These are phyloP conservation scores for Debaryomyces robertsiae DNA, from an alignment of 1,139 yeast genomes.

Conservation along the genomic window DNA sequence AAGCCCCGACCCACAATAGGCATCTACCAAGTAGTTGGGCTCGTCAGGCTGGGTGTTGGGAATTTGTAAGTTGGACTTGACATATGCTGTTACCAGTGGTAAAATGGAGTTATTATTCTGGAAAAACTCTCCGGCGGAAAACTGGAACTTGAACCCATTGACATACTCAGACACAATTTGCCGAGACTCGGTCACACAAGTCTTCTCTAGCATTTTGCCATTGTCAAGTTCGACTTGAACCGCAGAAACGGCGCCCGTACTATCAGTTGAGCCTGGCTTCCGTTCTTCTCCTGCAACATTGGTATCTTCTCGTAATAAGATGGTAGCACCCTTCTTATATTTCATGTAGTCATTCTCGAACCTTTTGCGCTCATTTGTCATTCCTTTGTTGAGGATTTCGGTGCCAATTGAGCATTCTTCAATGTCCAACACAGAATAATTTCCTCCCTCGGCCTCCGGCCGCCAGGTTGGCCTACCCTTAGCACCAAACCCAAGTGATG, in stretches of 20 bases:
- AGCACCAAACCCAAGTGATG: slow-evolving; percentile 87
- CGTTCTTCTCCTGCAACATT: slow-evolving; percentile 31
- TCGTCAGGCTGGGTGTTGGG: slow-evolving; percentile 40
- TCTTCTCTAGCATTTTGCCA: slow-evolving; percentile 36
- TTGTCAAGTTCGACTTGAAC: slow-evolving; percentile 24
- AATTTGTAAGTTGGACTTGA: slow-evolving; percentile 64
- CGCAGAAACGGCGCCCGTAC: slow-evolving; percentile 32
- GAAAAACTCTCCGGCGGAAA: slow-evolving; percentile 92
- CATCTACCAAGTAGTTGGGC: slow-evolving; percentile 77
- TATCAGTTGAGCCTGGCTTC: slow-evolving; percentile 48
- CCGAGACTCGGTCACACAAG: slow-evolving; percentile 70
- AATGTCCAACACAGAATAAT: slow-evolving; percentile 68
- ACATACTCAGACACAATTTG: slow-evolving; percentile 81
- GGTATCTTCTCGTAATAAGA: slow-evolving; percentile 80
- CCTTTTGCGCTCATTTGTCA: slow-evolving; percentile 65
- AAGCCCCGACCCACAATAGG: slow-evolving; percentile 96
- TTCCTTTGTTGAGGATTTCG: slow-evolving; percentile 67
- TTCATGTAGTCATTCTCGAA: slow-evolving; percentile 52
- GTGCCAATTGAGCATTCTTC: slow-evolving; percentile 96
- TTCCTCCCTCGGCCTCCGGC: slow-evolving; percentile 50
- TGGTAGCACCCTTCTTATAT: slow-evolving; percentile 84
- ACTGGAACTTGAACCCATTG: slow-evolving; percentile 73
- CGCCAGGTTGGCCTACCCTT: slow-evolving; percentile 79
- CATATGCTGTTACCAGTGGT: slow-evolving; percentile 80
- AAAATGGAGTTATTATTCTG: slow-evolving; percentile 93